Evolutionary conservation across 805 yeast species (phyloP).

Genomic region (Wickerhamiella kazuoi): DNA sequence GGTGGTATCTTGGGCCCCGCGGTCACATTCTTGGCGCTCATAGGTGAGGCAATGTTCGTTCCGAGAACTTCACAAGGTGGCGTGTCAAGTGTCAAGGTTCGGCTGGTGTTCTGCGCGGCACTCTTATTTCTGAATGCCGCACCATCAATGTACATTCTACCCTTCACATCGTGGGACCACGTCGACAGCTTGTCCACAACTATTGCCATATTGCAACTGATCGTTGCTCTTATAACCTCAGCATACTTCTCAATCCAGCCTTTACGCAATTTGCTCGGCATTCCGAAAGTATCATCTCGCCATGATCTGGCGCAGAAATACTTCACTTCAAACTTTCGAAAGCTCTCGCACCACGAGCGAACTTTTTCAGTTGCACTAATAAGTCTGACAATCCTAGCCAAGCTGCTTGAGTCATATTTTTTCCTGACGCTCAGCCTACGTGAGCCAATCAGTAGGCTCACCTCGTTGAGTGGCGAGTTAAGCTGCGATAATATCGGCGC

Average conservation of each 20-base stretch:
- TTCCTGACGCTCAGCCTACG: conserved; percentile 54
- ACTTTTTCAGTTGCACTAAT: conserved; percentile 54
- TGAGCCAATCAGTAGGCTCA: conserved; percentile 57
- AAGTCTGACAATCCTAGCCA: conserved; percentile 47
- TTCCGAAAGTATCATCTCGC: conserved; percentile 19
- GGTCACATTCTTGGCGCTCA: conserved; percentile 37
- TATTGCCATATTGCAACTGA: conserved; percentile 37
- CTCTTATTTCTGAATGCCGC: conserved; percentile 19
- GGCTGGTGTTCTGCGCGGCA: conserved; percentile 21
- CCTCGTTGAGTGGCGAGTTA: conserved; percentile 31
- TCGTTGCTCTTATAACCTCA: conserved; percentile 36
- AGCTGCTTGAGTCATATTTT: conserved; percentile 61
- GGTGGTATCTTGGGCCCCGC: conserved; percentile 49
- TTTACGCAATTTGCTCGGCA: conserved; percentile 13
- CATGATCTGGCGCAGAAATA: conserved; percentile 34
- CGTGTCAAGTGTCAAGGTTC: conserved; percentile 36
- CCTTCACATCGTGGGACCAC: conserved; percentile 8
- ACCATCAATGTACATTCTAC: conserved; percentile 9
- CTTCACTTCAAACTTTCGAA: conserved; percentile 45
- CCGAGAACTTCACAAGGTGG: conserved; percentile 57
- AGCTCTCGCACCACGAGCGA: conserved; percentile 33
- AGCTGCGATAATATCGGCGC: conserved; percentile 46
- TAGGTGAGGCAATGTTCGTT: conserved; percentile 43
- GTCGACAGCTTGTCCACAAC: conserved; percentile 12
- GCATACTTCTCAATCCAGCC: conserved; percentile 47